These are phyloP conservation scores for Phytopythium oedochilum DNA, from an alignment of 352 stramenopile species.

Conservation along the genomic window DNA sequence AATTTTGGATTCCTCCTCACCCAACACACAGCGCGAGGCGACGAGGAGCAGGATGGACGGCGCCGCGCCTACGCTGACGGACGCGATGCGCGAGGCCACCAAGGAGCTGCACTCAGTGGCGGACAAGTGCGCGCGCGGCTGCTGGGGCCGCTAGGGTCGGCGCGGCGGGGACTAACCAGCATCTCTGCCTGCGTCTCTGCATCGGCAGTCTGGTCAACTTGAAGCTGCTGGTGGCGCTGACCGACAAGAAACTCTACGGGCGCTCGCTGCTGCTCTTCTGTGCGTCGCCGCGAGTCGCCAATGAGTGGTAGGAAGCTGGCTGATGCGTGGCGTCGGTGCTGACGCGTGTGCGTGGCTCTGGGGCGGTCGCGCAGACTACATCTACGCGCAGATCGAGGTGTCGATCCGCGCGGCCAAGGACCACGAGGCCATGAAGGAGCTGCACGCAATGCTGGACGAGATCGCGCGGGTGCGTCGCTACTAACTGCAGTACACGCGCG, in stretches of 20 bases:
- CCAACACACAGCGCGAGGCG: too few relatives aligned
- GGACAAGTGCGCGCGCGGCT: slow-evolving; percentile 49
- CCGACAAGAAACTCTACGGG: slow-evolving; percentile 60
- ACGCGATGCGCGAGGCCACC: slow-evolving; percentile 46
- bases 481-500: too few relatives aligned
- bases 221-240: slow-evolving; percentile 64
- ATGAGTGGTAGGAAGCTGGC: too few relatives aligned
- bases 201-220: slow-evolving; percentile 50
- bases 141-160: too few relatives aligned
- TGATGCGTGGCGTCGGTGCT: not conserved
- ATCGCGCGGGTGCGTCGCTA: slow-evolving; percentile 31
- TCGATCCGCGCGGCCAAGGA: slow-evolving; percentile 43
- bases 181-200: not conserved
- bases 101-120: slow-evolving; percentile 45
- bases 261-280: slow-evolving; percentile 66
- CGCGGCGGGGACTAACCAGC: too few relatives aligned
- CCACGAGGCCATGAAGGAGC: slow-evolving; percentile 28
- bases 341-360: slow-evolving; percentile 1
- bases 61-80: slow-evolving; percentile 16
- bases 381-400: slow-evolving; percentile 59
- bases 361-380: slow-evolving; percentile 36
- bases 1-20: too few relatives aligned
- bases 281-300: too few relatives aligned
- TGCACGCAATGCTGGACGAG: slow-evolving; percentile 33
- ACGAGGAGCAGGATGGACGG: not conserved